Evolutionary conservation across 2,329 filamentous ascomycete species (phyloP).

Genomic region (Cryoendolithus antarcticus): DNA sequence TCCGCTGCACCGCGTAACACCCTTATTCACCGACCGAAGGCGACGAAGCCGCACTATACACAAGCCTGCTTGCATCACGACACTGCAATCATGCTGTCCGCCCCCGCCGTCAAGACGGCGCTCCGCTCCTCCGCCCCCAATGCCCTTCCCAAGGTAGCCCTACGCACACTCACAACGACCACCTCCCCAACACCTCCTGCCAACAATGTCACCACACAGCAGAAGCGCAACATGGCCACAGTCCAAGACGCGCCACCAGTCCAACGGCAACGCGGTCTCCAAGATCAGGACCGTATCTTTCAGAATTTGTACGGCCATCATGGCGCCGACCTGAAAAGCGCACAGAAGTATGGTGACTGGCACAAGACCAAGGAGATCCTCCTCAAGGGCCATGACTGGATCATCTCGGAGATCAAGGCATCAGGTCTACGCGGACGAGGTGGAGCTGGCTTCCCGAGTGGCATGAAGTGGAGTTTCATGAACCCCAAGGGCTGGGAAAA

Average conservation of each 20-base stretch:
- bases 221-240: conserved; percentile 56
- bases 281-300: conserved; percentile 97
- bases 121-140: conserved; percentile 16
- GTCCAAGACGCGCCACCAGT: conserved; percentile 43
- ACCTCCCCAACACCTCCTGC: conserved; percentile 11
- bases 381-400: conserved; percentile 94
- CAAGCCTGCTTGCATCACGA: neutral
- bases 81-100: conserved; percentile 17
- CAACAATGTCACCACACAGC: conserved; percentile 28
- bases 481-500: conserved; percentile 99
- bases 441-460: conserved; percentile 94
- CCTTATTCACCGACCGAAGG: conserved; percentile 1
- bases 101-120: conserved; percentile 18
- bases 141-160: conserved; percentile 15
- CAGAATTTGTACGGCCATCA: conserved; percentile 95
- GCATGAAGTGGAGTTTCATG: conserved; percentile 98
- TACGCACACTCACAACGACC: conserved; percentile 21
- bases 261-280: conserved; percentile 68
- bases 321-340: conserved; percentile 80
- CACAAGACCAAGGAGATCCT: conserved; percentile 99
- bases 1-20: neutral
- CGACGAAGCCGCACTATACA: conserved; percentile 7
- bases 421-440: conserved; percentile 91
- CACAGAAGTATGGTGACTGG: conserved; percentile 98
- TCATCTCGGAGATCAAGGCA: conserved; percentile 93